A percentile compares a stretch with the other conserved stretches of the same genome.
Conservation (phyloP, 2,329 filamentous ascomycete genomes). For the Arachnomyces sp. region DNA sequence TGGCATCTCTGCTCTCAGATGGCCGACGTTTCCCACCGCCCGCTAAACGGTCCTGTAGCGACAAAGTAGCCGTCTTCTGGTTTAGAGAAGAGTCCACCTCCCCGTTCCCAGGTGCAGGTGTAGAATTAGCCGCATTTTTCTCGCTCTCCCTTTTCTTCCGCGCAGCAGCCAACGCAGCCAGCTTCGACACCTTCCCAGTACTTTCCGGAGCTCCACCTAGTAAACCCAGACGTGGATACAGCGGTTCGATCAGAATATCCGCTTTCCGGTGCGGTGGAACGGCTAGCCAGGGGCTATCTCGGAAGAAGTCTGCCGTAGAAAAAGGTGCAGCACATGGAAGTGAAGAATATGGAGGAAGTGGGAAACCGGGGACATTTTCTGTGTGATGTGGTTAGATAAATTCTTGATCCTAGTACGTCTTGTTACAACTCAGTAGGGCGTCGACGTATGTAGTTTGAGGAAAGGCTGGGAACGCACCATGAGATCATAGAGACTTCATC, state of each 20-base stretch:
- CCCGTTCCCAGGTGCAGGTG: constrained; percentile 7
- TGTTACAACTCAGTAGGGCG: constrained; percentile 14
- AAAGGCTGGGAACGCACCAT: constrained; percentile 13
- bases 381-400: constrained; percentile 28
- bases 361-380: constrained; percentile 3
- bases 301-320: constrained; percentile 58
- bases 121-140: constrained; percentile 31
- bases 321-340: constrained; percentile 23
- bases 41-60: constrained; percentile 32
- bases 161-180: constrained; percentile 80
- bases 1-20: constrained; percentile 1
- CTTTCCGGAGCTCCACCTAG: constrained; percentile 63
- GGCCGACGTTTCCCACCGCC: constrained; percentile 18
- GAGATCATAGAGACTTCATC: constrained; percentile 1
- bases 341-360: constrained; percentile 19
- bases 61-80: constrained; percentile 14
- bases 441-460: constrained; percentile 22
- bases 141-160: constrained; percentile 74
- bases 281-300: constrained; percentile 76
- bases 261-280: constrained; percentile 59
- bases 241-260: constrained; percentile 52
- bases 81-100: too few relatives aligned
- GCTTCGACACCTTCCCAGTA: constrained; percentile 70
- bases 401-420: constrained; percentile 12
- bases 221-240: constrained; percentile 56